phyloP scores from a whole-genome alignment of 176 grass and related monocot genomes.

The Oryza officinalis region DNA sequence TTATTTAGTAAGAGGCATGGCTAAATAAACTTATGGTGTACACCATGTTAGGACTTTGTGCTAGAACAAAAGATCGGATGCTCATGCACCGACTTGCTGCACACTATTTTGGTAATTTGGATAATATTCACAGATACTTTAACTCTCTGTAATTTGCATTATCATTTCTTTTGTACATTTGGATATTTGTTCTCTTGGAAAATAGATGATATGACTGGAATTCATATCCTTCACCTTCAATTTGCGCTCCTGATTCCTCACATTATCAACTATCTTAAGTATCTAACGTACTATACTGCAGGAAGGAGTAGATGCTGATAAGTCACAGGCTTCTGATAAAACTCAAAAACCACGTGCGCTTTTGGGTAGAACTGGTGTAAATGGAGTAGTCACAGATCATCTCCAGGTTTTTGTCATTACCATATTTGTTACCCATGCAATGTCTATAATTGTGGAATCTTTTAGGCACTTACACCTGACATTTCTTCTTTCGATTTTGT shows the following conservation, averaged over 20 bases:
- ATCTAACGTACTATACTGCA: slow-evolving; percentile 28
- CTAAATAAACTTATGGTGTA: background rate
- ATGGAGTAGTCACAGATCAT: slow-evolving; percentile 79
- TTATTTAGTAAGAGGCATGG: background rate
- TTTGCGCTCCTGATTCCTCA: background rate
- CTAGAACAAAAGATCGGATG: slow-evolving; percentile 8
- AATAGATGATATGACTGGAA: background rate
- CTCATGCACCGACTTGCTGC: background rate
- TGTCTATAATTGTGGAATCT: background rate
- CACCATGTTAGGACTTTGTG: slow-evolving; percentile 18
- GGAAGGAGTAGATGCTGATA: slow-evolving; percentile 84
- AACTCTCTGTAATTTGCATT: background rate
- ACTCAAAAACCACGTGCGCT: slow-evolving; percentile 63
- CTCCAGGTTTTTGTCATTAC: slow-evolving; percentile 64
- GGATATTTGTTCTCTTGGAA: background rate
- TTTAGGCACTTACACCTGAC: background rate
- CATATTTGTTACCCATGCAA: background rate
- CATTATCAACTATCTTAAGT: background rate
- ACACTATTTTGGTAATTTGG: background rate
- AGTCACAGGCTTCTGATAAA: slow-evolving; percentile 67
- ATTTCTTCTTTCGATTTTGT: slow-evolving; percentile 26
- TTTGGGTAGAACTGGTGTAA: slow-evolving; percentile 72
- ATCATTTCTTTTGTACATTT: background rate
- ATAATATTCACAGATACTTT: slow-evolving; percentile 8
- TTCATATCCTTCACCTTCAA: background rate